Percentiles rank a stretch among this genome's conserved stretches.
phyloP scores from a whole-genome alignment of 306 rosid species.

The Medicago arabica region DNA sequence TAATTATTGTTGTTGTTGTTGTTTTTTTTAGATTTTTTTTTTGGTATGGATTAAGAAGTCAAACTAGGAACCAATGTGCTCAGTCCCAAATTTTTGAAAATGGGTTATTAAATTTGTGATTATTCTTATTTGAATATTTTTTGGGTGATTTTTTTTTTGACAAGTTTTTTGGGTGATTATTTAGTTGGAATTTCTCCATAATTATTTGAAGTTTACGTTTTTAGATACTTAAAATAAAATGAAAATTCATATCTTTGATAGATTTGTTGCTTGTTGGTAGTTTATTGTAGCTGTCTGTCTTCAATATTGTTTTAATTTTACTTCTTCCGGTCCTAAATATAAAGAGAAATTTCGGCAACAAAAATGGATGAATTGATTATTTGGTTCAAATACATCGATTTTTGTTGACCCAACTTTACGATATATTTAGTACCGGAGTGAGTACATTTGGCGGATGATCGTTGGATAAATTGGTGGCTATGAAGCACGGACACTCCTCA shows the following conservation, averaged over 20 bases:
- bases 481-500: too few relatives aligned
- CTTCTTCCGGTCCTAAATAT: too few relatives aligned
- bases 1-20: background rate
- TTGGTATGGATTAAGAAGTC: background rate
- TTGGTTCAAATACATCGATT: too few relatives aligned
- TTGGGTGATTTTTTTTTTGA: background rate
- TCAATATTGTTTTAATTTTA: conserved; percentile 9
- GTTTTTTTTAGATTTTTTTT: too few relatives aligned
- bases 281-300: background rate
- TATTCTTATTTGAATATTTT: background rate
- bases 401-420: too few relatives aligned
- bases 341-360: too few relatives aligned
- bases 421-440: too few relatives aligned
- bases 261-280: background rate
- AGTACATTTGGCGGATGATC: background rate
- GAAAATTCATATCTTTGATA: background rate
- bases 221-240: background rate
- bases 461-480: too few relatives aligned
- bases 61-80: background rate
- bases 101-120: background rate
- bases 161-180: background rate
- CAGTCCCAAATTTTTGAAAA: background rate
- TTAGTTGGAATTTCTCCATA: background rate
- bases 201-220: background rate
- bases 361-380: too few relatives aligned